Conservation (phyloP, 352 stramenopile species). For the Pythium rhizo-oryzae region DNA sequence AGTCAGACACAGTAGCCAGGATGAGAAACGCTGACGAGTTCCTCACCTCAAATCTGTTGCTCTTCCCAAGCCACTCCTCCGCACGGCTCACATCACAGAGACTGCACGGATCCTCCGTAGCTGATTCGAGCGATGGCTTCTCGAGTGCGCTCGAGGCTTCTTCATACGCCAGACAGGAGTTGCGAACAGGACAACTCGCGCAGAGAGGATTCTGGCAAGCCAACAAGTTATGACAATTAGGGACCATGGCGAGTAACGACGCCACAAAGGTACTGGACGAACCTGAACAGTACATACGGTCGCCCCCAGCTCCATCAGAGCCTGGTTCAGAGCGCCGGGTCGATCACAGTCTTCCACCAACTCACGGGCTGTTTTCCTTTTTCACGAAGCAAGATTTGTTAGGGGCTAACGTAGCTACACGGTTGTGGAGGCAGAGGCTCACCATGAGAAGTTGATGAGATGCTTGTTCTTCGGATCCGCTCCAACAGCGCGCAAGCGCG, state of each 20-base stretch:
- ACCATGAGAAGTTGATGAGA: slow-evolving; percentile 92
- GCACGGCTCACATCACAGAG: slow-evolving; percentile 65
- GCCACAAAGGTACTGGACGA: neutral
- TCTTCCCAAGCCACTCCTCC: slow-evolving; percentile 51
- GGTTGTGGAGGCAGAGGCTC: neutral
- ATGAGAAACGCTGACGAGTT: no score
- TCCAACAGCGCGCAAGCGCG: slow-evolving; percentile 87
- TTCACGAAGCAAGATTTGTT: neutral
- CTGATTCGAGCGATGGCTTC: slow-evolving; percentile 3
- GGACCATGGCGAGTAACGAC: neutral
- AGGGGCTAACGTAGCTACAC: neutral
- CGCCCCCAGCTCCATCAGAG: slow-evolving; percentile 98
- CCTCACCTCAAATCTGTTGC: slow-evolving; percentile 32
- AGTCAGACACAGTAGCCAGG: neutral
- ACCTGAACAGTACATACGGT: slow-evolving; percentile 94
- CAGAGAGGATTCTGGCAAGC: slow-evolving; percentile 71
- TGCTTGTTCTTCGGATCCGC: slow-evolving; percentile 93
- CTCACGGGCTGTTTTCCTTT: slow-evolving; percentile 61
- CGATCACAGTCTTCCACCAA: slow-evolving; percentile 69
- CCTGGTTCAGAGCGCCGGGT: slow-evolving; percentile 96
- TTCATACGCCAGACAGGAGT: slow-evolving; percentile 73
- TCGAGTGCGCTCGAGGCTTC: slow-evolving; percentile 30
- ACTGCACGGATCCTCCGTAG: slow-evolving; percentile 36
- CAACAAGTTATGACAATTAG: no score
- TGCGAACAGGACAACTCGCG: slow-evolving; percentile 61